phyloP scores from a whole-genome alignment of 2,329 filamentous ascomycete genomes.

The Amauroascus niger region DNA sequence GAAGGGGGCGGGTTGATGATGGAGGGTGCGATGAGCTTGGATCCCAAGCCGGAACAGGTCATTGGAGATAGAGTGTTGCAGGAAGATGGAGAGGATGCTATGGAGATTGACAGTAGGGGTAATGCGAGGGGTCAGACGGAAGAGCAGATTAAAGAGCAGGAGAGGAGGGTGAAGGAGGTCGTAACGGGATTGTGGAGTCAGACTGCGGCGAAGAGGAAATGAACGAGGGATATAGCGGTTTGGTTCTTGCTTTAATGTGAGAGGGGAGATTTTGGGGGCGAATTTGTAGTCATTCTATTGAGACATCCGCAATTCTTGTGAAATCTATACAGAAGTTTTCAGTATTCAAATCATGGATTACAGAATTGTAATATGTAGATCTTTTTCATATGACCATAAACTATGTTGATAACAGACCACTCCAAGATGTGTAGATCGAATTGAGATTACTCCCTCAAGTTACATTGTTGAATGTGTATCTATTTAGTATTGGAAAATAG shows the following conservation, averaged over 20 bases:
- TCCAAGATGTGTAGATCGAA: too few relatives aligned
- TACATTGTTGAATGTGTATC: not conserved
- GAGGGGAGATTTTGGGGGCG: not conserved
- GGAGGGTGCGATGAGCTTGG: constrained; percentile 50
- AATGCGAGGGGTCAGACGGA: constrained; percentile 54
- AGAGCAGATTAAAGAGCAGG: constrained; percentile 52
- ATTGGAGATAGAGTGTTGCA: constrained; percentile 35
- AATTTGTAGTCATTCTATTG: too few relatives aligned
- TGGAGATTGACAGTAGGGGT: constrained; percentile 50
- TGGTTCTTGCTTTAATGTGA: not conserved
- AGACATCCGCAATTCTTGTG: too few relatives aligned
- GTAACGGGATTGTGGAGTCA: constrained; percentile 48
- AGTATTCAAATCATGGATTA: too few relatives aligned
- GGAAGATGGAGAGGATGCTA: constrained; percentile 25
- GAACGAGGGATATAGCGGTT: not conserved
- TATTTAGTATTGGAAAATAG: not conserved
- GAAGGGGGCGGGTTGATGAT: constrained; percentile 54
- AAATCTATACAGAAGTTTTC: too few relatives aligned
- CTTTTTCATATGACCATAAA: too few relatives aligned
- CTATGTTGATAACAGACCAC: too few relatives aligned
- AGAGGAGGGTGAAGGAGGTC: constrained; percentile 50
- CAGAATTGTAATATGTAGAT: too few relatives aligned
- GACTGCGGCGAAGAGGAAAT: constrained; percentile 20
- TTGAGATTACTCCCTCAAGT: not conserved
- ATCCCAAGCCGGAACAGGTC: constrained; percentile 44